Base-by-base conservation (phyloP, 2,329 filamentous ascomycete genomes). In the Cryoendolithus antarcticus region DNA sequence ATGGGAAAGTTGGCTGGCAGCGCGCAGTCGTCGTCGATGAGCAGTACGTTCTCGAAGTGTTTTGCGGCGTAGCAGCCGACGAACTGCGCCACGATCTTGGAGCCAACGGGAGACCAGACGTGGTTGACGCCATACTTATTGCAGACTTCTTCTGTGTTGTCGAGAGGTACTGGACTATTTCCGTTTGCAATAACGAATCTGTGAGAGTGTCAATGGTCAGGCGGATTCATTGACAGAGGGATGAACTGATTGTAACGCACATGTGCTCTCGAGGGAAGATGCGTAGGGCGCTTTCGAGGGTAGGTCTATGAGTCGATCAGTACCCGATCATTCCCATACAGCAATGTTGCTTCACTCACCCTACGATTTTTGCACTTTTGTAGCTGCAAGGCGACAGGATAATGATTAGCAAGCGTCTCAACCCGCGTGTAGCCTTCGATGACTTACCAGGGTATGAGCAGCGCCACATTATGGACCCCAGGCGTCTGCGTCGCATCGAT, bases 141-240 rank as follows among this genome's bases (percentile, higher is more conserved):
- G 44, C 65, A 69, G 11, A 70, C 55, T 2, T 64, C 61, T 40
- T 66, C 66, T 1, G 67, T 70, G 29, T 67, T 58, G 44, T 70
- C 67, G 1, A 70, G 51, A 1, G 67, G 66, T 0, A 55, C 62
- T 1, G 61, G 56, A 10, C 60, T 64, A 48, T 70, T 68, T 28
- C 67, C 67, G 39, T 70, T 71, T 2, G 66, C 67, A 11, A 70
- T 60, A 27, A 66, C 64, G 44, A 62, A 70, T 34, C 70, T 66
- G 38, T 3, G 7, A 7, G 24, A 4, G 2, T 27, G 3, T 8
- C 6, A 4, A 27, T 8, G 24, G 24, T 27, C 24, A 27, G 24
- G 4, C 24, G 24, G 24, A 27, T 2, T 27, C 24, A 8, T 27
- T 8, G 7, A 6, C 3, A 4, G 5, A 8, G 7, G 6, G 24